These are phyloP conservation scores for Plectranthus barbatus DNA, from an alignment of 257 asterid species.

Conservation along the genomic window DNA sequence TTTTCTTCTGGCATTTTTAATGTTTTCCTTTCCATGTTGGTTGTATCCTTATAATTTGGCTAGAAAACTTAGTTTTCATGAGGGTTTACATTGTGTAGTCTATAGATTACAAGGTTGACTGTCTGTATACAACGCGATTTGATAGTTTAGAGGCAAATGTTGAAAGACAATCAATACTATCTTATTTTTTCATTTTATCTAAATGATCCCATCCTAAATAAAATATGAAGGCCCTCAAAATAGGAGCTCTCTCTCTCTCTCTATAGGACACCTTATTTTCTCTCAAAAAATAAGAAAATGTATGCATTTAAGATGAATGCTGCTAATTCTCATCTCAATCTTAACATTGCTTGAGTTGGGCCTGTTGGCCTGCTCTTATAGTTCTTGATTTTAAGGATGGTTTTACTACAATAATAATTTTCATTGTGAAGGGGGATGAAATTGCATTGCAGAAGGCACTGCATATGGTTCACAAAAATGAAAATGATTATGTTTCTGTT, in stretches of 20 bases:
- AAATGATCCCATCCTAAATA: not conserved
- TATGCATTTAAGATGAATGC: not conserved
- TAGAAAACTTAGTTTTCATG: not conserved
- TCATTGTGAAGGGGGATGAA: conserved; percentile 70
- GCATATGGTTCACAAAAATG: conserved; percentile 55
- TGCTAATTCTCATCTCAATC: too few species aligned
- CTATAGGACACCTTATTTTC: too few species aligned
- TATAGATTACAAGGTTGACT: too few species aligned
- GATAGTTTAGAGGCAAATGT: not conserved
- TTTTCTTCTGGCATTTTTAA: not conserved
- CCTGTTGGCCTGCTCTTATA: not conserved
- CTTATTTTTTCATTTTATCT: not conserved
- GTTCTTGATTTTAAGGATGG: not conserved
- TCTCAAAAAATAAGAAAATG: too few species aligned
- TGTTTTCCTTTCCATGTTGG: not conserved
- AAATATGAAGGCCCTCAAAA: not conserved
- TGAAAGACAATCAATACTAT: not conserved
- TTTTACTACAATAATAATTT: conserved; percentile 15
- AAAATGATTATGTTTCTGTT: conserved; percentile 60
- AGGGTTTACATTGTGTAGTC: not conserved
- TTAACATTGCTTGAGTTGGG: too few species aligned
- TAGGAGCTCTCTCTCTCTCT: not conserved
- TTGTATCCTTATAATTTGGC: not conserved
- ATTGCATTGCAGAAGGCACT: conserved; percentile 67
- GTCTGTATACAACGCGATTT: too few species aligned